These are phyloP conservation scores for Coemansia sp. DNA, from an alignment of 192 early-diverging fungal genomes.

Conservation along the genomic window DNA sequence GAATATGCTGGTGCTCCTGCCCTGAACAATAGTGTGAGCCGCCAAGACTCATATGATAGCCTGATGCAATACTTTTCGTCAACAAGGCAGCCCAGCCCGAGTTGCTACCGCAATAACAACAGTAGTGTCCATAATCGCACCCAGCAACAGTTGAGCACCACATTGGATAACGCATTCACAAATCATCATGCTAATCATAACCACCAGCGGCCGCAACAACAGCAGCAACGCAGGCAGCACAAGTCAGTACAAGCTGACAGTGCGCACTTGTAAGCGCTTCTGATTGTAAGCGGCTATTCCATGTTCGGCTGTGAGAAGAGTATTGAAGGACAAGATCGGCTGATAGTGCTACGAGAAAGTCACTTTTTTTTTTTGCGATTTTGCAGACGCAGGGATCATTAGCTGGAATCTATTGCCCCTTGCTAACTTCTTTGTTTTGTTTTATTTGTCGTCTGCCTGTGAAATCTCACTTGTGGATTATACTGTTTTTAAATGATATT, in stretches of 20 bases:
- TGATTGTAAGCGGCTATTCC: background rate
- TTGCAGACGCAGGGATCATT: background rate
- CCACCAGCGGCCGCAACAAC: background rate
- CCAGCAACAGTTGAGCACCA: background rate
- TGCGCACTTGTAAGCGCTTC: background rate
- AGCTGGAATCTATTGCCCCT: background rate
- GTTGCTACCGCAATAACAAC: background rate
- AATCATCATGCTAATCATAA: background rate
- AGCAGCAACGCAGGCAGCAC: background rate
- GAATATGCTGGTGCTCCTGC: background rate
- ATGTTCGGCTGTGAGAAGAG: background rate
- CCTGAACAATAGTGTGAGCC: background rate
- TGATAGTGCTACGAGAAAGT: background rate
- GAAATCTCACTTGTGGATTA: background rate
- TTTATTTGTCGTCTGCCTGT: background rate
- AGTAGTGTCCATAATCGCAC: background rate
- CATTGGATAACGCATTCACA: background rate
- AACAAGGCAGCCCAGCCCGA: background rate
- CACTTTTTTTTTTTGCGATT: background rate
- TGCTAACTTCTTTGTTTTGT: background rate
- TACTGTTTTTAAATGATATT: no score
- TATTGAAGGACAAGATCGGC: background rate
- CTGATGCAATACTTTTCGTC: conserved; percentile 1
- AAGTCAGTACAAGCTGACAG: background rate
- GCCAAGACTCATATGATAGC: background rate